Evolutionary conservation across 2,329 filamentous ascomycete genomes (phyloP).

Genomic region (Aspergillus transmontanensis): DNA sequence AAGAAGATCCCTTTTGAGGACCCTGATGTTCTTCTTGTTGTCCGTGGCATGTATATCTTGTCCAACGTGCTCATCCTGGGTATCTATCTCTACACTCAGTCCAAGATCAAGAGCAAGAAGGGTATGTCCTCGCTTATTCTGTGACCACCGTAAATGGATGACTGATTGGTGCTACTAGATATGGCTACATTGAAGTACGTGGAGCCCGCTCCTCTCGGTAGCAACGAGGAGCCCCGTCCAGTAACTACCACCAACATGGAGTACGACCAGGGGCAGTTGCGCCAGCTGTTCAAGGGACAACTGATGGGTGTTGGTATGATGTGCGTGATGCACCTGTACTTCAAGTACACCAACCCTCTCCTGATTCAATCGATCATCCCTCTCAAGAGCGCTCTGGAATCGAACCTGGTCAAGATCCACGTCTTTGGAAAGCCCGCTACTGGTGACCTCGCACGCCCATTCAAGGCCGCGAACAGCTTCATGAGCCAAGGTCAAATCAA

Average conservation of each 20-base stretch:
- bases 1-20: slow-evolving; percentile 96
- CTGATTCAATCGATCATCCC: slow-evolving; percentile 98
- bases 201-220: slow-evolving; percentile 91
- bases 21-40: slow-evolving; percentile 66
- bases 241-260: slow-evolving; percentile 95
- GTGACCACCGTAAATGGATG: not conserved
- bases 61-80: slow-evolving; percentile 81
- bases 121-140: slow-evolving; percentile 60
- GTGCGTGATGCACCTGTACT: slow-evolving; percentile 97
- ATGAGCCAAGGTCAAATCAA: slow-evolving; percentile 74
- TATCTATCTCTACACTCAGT: slow-evolving; percentile 83
- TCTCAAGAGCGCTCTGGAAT: slow-evolving; percentile 91
- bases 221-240: slow-evolving; percentile 90
- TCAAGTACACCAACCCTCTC: slow-evolving; percentile 99
- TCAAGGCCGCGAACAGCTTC: slow-evolving; percentile 82
- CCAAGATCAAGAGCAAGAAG: slow-evolving; percentile 93
- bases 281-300: slow-evolving; percentile 82
- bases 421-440: slow-evolving; percentile 81
- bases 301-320: slow-evolving; percentile 98
- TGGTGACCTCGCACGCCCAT: slow-evolving; percentile 92
- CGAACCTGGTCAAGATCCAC: slow-evolving; percentile 96
- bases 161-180: slow-evolving; percentile 57
- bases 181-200: slow-evolving; percentile 98
- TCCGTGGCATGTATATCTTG: slow-evolving; percentile 66
- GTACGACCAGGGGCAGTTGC: slow-evolving; percentile 87